A percentile compares a stretch with the other conserved stretches of the same genome.
Conservation (phyloP, 371 early-diverging fungal species). For the Saksenaea vasiformis region DNA sequence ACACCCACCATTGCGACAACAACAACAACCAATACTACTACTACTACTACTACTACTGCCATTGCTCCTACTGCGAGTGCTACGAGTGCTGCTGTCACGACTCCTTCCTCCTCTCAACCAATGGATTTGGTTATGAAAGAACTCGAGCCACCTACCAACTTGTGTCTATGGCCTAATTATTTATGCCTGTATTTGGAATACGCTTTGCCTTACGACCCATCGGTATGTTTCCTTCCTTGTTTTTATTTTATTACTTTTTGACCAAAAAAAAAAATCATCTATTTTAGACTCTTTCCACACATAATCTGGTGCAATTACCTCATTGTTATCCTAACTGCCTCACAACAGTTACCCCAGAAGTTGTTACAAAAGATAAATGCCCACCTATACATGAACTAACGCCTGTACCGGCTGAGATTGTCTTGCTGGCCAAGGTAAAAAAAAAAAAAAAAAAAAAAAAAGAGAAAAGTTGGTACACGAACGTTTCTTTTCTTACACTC, state of each 20-base stretch:
- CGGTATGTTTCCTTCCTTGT: constrained; percentile 11
- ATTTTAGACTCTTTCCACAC: constrained; percentile 10
- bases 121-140: not conserved
- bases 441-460: not conserved
- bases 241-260: not conserved
- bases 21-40: not conserved
- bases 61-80: not conserved
- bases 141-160: not conserved
- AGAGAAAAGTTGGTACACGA: too few relatives aligned
- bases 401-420: not conserved
- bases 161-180: constrained; percentile 48
- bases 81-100: not conserved
- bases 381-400: constrained; percentile 23
- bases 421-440: constrained; percentile 30
- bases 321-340: constrained; percentile 41
- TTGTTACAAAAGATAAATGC: constrained; percentile 35
- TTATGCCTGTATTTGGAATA: constrained; percentile 51
- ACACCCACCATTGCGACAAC: not conserved
- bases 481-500: too few relatives aligned
- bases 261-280: not conserved
- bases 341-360: constrained; percentile 12
- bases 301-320: constrained; percentile 42
- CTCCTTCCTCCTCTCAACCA: not conserved
- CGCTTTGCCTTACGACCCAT: constrained; percentile 36
- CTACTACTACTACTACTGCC: not conserved